phyloP scores from a whole-genome alignment of 345 rosid genomes.

The Reutealis trisperma region DNA sequence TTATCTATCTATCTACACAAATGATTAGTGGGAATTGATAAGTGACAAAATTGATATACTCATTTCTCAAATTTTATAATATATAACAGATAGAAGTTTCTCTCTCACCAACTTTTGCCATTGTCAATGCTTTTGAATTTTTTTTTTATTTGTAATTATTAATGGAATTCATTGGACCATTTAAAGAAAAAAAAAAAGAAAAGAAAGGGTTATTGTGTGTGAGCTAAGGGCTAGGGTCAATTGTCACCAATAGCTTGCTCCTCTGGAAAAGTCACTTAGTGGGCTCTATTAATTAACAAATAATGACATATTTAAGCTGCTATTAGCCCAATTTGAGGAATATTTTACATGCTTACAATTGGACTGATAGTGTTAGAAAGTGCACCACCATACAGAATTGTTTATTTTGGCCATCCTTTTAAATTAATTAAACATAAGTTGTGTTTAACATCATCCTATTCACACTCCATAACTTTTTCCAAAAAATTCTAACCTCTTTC shows the following conservation, averaged over 20 bases:
- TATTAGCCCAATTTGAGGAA: background rate
- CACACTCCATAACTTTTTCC: no score
- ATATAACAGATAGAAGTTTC: background rate
- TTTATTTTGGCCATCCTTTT: background rate
- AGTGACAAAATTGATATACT: conserved; percentile 17
- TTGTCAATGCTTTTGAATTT: background rate
- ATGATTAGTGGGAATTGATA: conserved; percentile 1
- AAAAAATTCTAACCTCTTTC: no score
- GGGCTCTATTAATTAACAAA: background rate
- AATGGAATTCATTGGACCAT: no score
- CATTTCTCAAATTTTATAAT: background rate
- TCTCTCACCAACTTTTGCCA: conserved; percentile 13
- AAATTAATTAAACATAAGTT: no score
- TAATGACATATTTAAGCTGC: background rate
- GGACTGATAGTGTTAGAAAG: background rate
- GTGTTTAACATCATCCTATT: background rate
- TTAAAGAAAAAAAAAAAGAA: no score
- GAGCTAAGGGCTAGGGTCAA: background rate
- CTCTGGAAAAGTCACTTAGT: background rate
- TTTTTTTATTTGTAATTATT: background rate
- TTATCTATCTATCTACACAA: no score
- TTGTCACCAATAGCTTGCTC: background rate
- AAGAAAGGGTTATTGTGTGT: background rate
- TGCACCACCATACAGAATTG: background rate
- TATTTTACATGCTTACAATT: background rate